A percentile compares a stretch with the other conserved stretches of the same genome.
phyloP scores from a whole-genome alignment of 2,329 filamentous ascomycete species.

The Phyllachora maydis region DNA sequence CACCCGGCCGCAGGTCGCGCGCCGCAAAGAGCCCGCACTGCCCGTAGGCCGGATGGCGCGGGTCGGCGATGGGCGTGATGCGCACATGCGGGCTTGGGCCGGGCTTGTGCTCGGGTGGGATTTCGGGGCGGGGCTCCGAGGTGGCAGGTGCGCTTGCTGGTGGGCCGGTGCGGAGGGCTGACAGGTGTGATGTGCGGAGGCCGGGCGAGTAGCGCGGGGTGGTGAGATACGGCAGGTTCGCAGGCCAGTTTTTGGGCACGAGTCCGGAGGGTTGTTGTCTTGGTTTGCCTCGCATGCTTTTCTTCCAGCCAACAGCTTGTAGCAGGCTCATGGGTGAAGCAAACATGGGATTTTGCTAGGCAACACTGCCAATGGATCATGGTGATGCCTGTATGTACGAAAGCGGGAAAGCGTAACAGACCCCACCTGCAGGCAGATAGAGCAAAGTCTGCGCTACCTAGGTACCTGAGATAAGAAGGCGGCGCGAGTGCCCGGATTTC shows the following conservation, averaged over 20 bases:
- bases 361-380: no score
- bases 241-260: conserved; percentile 39
- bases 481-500: no score
- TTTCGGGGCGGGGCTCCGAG: conserved; percentile 8
- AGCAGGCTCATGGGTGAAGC: no score
- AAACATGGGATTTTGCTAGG: no score
- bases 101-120: conserved; percentile 14
- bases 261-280: no score
- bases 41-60: conserved; percentile 32
- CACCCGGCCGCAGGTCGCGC: conserved; percentile 26
- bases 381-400: no score
- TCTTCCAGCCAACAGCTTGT: no score
- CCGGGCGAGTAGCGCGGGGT: conserved; percentile 24
- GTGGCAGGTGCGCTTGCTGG: no score
- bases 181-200: conserved; percentile 19
- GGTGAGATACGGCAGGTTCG: conserved; percentile 27
- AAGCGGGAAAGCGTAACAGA: no score
- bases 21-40: conserved; percentile 41
- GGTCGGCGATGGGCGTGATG: conserved; percentile 29
- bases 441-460: no score
- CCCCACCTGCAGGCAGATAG: no score
- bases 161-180: conserved; percentile 13
- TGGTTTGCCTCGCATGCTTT: conserved; percentile 1
- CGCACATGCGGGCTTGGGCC: conserved; percentile 27
- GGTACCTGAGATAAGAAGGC: no score